Percentiles rank a stretch among this genome's conserved stretches.
Conservation (phyloP, 306 rosid species). For the Pyrus pyrifolia region DNA sequence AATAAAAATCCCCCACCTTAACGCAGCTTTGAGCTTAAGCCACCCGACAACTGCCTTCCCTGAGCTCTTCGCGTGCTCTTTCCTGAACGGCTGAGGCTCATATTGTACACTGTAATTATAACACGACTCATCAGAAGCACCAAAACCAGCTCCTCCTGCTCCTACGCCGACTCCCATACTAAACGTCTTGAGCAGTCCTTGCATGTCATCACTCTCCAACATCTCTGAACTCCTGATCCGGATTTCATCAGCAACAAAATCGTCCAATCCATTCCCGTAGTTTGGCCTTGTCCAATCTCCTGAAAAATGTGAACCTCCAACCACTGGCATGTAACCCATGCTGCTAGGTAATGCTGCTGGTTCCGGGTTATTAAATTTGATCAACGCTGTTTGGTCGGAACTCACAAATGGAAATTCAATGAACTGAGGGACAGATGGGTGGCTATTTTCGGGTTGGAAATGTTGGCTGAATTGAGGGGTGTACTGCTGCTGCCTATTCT, state of each 20-base stretch:
- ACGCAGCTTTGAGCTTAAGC: slow-evolving; percentile 89
- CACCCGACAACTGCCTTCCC: slow-evolving; percentile 87
- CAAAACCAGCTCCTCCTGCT: slow-evolving; percentile 34
- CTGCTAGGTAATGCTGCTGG: slow-evolving; percentile 27
- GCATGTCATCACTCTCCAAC: slow-evolving; percentile 85
- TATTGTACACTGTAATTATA: slow-evolving; percentile 46
- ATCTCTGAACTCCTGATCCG: slow-evolving; percentile 72
- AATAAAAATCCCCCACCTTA: slow-evolving; percentile 85
- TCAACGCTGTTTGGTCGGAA: slow-evolving; percentile 30
- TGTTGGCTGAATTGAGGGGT: slow-evolving; percentile 32
- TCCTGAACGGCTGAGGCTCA: slow-evolving; percentile 41
- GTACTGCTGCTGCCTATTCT: slow-evolving; percentile 39
- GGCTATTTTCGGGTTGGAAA: slow-evolving; percentile 28
- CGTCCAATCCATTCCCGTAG: slow-evolving; percentile 58
- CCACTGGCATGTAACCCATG: slow-evolving; percentile 31
- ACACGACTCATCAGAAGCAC: slow-evolving; percentile 42
- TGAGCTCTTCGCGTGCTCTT: slow-evolving; percentile 43
- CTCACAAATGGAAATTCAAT: slow-evolving; percentile 40
- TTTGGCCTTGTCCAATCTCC: slow-evolving; percentile 59
- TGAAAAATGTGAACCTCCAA: slow-evolving; percentile 31
- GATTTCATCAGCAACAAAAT: slow-evolving; percentile 65
- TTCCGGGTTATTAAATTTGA: slow-evolving; percentile 35
- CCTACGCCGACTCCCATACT: slow-evolving; percentile 42
- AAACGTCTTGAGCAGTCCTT: slow-evolving; percentile 54
- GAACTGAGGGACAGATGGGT: slow-evolving; percentile 25